These are phyloP conservation scores for Alternaria sp. DNA, from an alignment of 2,329 filamentous ascomycete species.

Conservation along the genomic window DNA sequence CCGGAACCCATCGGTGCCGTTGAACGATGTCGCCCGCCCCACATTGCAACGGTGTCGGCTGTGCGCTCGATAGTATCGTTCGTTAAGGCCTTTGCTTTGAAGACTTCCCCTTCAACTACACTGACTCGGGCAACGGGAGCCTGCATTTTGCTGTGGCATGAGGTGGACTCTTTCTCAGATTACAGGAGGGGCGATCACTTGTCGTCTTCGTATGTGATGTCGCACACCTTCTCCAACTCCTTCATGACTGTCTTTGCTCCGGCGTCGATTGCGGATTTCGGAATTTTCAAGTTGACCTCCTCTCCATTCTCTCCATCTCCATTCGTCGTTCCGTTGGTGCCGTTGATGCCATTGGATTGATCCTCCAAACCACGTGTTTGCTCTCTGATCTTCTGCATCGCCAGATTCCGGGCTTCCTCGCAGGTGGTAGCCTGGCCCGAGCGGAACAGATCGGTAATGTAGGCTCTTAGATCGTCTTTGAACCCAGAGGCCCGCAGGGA, in stretches of 20 bases:
- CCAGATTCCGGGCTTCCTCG: conserved; percentile 61
- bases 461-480: conserved; percentile 61
- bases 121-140: not conserved
- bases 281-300: conserved; percentile 53
- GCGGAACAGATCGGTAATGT: conserved; percentile 63
- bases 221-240: conserved; percentile 59
- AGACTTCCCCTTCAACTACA: not conserved
- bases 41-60: not conserved
- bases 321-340: conserved; percentile 18
- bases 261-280: conserved; percentile 56
- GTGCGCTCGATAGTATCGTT: not conserved
- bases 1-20: not conserved
- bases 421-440: conserved; percentile 64
- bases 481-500: conserved; percentile 65
- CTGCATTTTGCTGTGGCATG: not conserved
- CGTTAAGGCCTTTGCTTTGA: not conserved
- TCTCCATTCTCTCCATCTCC: conserved; percentile 44
- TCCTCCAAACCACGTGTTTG: conserved; percentile 21
- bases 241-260: conserved; percentile 60
- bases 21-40: not conserved
- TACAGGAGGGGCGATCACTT: conserved; percentile 12
- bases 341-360: conserved; percentile 37
- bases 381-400: conserved; percentile 52
- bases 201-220: conserved; percentile 35
- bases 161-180: not conserved